Base-by-base conservation (phyloP, 192 early-diverging fungal species). In the Podila clonocystis region DNA sequence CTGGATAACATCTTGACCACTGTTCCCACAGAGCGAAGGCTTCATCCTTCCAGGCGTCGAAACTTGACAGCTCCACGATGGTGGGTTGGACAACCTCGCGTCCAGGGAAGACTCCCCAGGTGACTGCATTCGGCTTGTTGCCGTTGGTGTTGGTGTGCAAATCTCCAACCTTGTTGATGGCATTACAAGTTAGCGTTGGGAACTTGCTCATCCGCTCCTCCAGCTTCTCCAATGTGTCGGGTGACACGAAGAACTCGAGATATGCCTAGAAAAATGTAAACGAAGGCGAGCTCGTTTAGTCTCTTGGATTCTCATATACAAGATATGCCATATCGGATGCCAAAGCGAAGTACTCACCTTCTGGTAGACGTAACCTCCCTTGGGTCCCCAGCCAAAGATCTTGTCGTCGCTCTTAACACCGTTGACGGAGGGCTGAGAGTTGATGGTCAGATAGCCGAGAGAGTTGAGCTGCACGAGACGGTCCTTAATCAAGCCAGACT, bases 91-190 rank as follows among this genome's bases (percentile, higher is more conserved):
- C 87, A 34, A 99, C 91, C 67, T 96, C 94, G 34, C 94, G 91
- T 33, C 95, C 95, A 6, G 96, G 95, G 85, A 99, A 99, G n/a
- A 98, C 97, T 50, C 97, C 97, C 97, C 97, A 98, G 5, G 97
- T 98, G 2, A 99, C 91, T 26, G 94, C 95, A 75, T 96, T 99
- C 22, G 97, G 93, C 9, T 82, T 28, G 58, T 19, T 30, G 58
- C 66, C 24, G 26, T 52, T 67, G 28, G 19, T 31, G 34, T 41
- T 67, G 15, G n/a, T 24, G 36, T 29, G 59, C 61, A 58, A 33
- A 58, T 80, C 76, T 67, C 48, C 85, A 38, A 83, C 83, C 61
- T 68, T 72, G 72, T 96, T 97, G 36, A 95, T 89, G 26, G 97
- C 96, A 73, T 95, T 95, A 73, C 93, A 99, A 9, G 97, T 96